Conservation (phyloP, 345 rosid genomes). For the Corchorus olitorius region DNA sequence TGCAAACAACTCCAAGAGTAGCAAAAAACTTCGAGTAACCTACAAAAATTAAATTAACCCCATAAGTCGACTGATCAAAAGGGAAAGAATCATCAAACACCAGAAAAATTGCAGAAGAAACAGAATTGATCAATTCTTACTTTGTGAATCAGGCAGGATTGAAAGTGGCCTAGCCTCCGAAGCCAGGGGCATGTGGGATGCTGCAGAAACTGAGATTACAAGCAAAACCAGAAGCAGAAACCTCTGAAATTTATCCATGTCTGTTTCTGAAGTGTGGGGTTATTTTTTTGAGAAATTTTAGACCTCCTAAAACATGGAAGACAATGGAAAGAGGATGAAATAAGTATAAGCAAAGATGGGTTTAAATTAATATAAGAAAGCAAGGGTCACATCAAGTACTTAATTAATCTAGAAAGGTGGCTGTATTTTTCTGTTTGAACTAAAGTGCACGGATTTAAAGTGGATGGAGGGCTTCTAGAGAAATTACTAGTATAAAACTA, state of each 20-base stretch:
- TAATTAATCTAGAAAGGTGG: slow-evolving; percentile 24
- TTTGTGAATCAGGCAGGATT: slow-evolving; percentile 2
- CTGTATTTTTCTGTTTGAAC: slow-evolving; percentile 26
- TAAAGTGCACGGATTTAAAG: neutral
- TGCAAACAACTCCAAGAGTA: slow-evolving; percentile 60
- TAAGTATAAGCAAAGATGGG: neutral
- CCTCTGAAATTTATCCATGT: neutral
- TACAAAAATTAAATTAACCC: neutral
- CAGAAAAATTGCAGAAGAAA: neutral
- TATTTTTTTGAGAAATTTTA: too few species aligned
- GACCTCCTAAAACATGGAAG: neutral
- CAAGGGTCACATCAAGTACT: neutral
- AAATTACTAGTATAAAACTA: neutral
- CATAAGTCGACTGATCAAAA: neutral
- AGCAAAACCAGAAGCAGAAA: slow-evolving; percentile 12
- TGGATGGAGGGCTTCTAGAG: slow-evolving; percentile 23
- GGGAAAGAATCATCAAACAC: neutral
- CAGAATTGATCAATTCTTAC: slow-evolving; percentile 5
- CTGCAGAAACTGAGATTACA: neutral
- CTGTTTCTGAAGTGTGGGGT: neutral
- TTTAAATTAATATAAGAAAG: neutral
- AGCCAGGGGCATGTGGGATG: neutral
- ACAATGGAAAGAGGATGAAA: neutral
- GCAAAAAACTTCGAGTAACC: slow-evolving; percentile 42
- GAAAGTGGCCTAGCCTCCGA: slow-evolving; percentile 15